phyloP scores from a whole-genome alignment of 257 asterid species.

The Jacaranda mimosifolia region DNA sequence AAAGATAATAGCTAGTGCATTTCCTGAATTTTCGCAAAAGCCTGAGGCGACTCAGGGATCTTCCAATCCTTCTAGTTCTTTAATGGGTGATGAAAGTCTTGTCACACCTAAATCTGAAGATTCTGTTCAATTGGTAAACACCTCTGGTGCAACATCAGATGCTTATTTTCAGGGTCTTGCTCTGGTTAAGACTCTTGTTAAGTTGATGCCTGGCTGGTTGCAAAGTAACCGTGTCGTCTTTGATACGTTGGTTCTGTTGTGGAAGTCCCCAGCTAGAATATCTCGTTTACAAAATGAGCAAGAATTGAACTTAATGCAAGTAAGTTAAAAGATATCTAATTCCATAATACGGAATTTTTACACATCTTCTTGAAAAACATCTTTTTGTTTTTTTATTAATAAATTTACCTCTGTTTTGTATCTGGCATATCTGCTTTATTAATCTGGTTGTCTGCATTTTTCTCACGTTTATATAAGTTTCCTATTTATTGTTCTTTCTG shows the following conservation, averaged over 20 bases:
- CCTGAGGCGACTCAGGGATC: conserved; percentile 73
- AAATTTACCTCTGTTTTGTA: conserved; percentile 7
- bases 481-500: neutral
- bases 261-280: conserved; percentile 94
- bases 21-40: conserved; percentile 72
- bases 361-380: conserved; percentile 24
- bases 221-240: conserved; percentile 86
- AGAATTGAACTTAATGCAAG: conserved; percentile 94
- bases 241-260: conserved; percentile 83
- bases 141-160: conserved; percentile 66
- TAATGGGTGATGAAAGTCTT: conserved; percentile 63
- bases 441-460: conserved; percentile 8
- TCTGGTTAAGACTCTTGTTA: conserved; percentile 87
- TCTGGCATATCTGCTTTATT: conserved; percentile 3
- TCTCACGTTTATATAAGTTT: neutral
- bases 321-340: conserved; percentile 50
- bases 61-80: conserved; percentile 59
- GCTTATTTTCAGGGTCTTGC: conserved; percentile 99
- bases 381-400: neutral
- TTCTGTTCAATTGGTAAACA: conserved; percentile 60
- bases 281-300: conserved; percentile 90
- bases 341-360: neutral
- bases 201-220: conserved; percentile 98
- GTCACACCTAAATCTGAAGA: conserved; percentile 71
- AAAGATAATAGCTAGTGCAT: conserved; percentile 92